Base-by-base conservation (phyloP, 116 monocot species). In the Cymodocea nodosa region DNA sequence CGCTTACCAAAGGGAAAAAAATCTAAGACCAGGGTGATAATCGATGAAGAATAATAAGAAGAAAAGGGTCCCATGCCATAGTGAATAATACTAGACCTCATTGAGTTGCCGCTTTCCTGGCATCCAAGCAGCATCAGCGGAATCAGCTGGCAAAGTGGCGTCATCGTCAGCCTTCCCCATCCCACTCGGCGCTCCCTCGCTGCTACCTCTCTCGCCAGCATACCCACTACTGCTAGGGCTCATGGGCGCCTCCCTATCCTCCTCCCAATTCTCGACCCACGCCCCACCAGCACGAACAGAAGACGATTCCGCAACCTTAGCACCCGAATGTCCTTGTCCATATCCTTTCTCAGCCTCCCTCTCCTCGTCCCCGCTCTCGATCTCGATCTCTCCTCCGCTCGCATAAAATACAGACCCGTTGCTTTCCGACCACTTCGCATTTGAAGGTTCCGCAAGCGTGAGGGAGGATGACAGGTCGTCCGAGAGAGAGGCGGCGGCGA, bases 171-270 rank as follows among this genome's bases (percentile, higher is more conserved):
- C 70, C 63, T 90, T 85, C 35, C 64, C 79, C 3, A 77, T 79
- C 70, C 70, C 83, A 35, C 79, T 94, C 44, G 94, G 82, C 8
- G 50, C 70, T 2, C 71, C 79, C 37, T 68, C 76, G 50, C 94
- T 94, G 75, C 90, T 89, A 18, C 91, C 90, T 50, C 81, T 72
- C 80, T 87, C 95, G 0, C 83, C 95, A 11, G 87, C 87, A 52
- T 84, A 87, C 30, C 85, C 87, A 68, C 95, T 90, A 60, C 94
- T 95, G 64, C 82, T 84, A 9, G 89, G 87, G 61, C 85, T 86
- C 6, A 84, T 62, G 30, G 75, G 71, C 62, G 56, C 75, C 34
- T 82, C 79, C 52, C 68, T 76, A 2, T 80, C 81, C 68, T 51
- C 59, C 64, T 78, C 87, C 69, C 65, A 77, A 22, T 69, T 51